Conservation (phyloP, 306 rosid genomes). For the Pyrus communis region DNA sequence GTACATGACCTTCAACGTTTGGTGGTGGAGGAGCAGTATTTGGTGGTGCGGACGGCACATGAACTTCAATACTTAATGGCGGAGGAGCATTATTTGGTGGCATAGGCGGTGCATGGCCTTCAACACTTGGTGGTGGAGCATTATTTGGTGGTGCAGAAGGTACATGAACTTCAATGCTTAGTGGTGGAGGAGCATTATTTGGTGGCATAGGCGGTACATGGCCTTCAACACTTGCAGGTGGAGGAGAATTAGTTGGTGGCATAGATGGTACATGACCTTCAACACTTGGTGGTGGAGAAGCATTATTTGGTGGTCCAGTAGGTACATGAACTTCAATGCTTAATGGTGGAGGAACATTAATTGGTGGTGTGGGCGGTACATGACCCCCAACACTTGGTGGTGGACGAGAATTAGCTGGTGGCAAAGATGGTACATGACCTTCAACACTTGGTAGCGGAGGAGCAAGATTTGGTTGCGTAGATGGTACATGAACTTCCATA, state of each 20-base stretch:
- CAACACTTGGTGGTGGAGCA: conserved; percentile 30
- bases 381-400: conserved; percentile 31
- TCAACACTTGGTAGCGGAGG: conserved; percentile 35
- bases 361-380: conserved; percentile 24
- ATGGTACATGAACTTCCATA: conserved; percentile 24
- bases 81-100: conserved; percentile 38
- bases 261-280: conserved; percentile 26
- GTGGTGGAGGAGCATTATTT: too few species aligned
- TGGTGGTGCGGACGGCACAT: conserved; percentile 27
- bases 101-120: conserved; percentile 32
- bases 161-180: not conserved
- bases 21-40: conserved; percentile 24
- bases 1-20: conserved; percentile 23
- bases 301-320: conserved; percentile 16
- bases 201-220: too few species aligned
- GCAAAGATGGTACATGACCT: conserved; percentile 24
- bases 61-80: conserved; percentile 32
- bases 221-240: conserved; percentile 32
- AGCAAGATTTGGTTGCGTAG: conserved; percentile 20
- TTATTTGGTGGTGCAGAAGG: conserved; percentile 21
- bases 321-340: not conserved
- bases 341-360: conserved; percentile 33
- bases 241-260: conserved; percentile 32
- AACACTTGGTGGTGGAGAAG: conserved; percentile 32
- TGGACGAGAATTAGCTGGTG: conserved; percentile 29